Percentiles rank a stretch among this genome's conserved stretches.
phyloP scores from a whole-genome alignment of 176 grass and related monocot genomes.

The Rhipidocladum racemiflorum region DNA sequence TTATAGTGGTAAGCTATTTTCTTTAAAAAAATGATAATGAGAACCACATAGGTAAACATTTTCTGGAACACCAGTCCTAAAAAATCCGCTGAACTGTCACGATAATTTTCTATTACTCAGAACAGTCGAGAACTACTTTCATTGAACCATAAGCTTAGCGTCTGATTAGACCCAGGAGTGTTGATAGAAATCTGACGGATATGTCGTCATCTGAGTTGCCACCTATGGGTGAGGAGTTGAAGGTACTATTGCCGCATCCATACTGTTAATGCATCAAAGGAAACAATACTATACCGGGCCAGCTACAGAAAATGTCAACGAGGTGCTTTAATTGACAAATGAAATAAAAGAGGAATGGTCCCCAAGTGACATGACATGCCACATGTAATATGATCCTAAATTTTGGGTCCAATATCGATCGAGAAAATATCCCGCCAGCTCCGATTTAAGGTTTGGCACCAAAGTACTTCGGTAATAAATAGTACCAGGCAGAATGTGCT shows the following conservation, averaged over 20 bases:
- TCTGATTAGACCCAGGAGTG: background rate
- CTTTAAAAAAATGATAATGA: too few species aligned
- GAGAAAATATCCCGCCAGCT: background rate
- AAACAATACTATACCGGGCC: background rate
- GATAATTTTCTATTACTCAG: too few species aligned
- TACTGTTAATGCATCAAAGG: background rate
- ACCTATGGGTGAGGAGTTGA: too few species aligned
- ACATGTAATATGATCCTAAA: background rate
- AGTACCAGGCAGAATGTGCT: too few species aligned
- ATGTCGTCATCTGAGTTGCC: background rate
- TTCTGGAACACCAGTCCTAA: too few species aligned
- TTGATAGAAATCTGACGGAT: background rate
- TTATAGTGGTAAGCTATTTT: too few species aligned
- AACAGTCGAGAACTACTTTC: too few species aligned
- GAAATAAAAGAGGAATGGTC: background rate
- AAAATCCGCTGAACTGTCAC: too few species aligned
- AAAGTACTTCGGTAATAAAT: background rate
- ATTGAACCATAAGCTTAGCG: background rate
- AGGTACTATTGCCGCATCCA: background rate
- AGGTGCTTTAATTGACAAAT: background rate
- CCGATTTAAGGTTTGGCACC: background rate
- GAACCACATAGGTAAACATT: too few species aligned
- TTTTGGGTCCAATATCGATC: background rate
- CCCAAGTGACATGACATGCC: background rate
- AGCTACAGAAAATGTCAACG: conserved; percentile 14